Percentiles rank a stretch among this genome's conserved stretches.
Evolutionary conservation across 129 eudicot species (phyloP).

Genomic region (Arctium lappa): DNA sequence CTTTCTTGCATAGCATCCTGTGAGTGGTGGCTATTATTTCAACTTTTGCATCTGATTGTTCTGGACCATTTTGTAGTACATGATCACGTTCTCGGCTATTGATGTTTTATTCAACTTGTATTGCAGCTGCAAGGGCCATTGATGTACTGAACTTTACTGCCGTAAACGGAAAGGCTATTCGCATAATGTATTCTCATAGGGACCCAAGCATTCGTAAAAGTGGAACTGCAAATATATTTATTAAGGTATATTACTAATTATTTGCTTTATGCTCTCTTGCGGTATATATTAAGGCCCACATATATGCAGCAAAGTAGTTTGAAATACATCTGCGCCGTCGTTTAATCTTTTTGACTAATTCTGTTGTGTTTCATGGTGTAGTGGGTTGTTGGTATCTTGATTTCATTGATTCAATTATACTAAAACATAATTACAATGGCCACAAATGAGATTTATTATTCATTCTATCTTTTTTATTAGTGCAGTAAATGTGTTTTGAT

Average conservation of each 20-base stretch:
- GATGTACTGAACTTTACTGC: slow-evolving; percentile 75
- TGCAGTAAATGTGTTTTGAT: neutral
- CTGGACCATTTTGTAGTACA: neutral
- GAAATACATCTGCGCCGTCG: neutral
- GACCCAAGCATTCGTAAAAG: slow-evolving; percentile 80
- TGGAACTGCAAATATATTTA: slow-evolving; percentile 74
- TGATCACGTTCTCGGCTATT: neutral
- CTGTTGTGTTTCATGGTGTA: neutral
- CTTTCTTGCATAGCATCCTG: neutral
- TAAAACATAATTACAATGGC: neutral
- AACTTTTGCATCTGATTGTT: neutral
- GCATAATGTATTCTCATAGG: slow-evolving; percentile 71
- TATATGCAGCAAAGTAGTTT: neutral
- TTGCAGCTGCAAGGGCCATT: slow-evolving; percentile 68
- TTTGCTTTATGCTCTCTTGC: neutral
- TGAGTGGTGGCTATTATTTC: neutral
- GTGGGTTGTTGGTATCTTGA: neutral
- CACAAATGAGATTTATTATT: neutral
- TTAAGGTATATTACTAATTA: slow-evolving; percentile 43
- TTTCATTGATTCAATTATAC: neutral
- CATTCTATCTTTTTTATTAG: neutral
- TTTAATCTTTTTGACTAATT: neutral
- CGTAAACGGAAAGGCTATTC: slow-evolving; percentile 58
- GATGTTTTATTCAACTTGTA: neutral
- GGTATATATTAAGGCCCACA: neutral